phyloP scores from a whole-genome alignment of 2,329 filamentous ascomycete species.

The Diaporthe citriasiana region DNA sequence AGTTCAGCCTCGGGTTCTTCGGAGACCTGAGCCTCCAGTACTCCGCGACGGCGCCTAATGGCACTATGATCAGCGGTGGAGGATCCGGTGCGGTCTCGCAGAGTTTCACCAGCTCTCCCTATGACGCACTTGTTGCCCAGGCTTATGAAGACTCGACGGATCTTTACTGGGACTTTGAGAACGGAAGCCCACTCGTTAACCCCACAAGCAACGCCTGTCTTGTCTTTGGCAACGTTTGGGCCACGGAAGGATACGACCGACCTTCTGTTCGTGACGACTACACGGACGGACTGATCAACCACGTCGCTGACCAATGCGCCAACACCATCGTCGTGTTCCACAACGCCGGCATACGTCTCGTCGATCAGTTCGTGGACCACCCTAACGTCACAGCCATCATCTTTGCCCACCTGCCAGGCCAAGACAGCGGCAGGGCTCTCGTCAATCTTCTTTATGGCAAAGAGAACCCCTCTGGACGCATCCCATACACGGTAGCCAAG shows the following conservation, averaged over 20 bases:
- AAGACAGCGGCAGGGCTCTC: constrained; percentile 71
- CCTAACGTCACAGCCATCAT: constrained; percentile 75
- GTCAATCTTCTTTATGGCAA: constrained; percentile 71
- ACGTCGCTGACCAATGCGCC: constrained; percentile 70
- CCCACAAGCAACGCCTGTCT: constrained; percentile 73
- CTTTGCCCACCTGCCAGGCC: constrained; percentile 75
- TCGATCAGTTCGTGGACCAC: constrained; percentile 74
- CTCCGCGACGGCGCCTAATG: constrained; percentile 55
- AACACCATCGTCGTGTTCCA: constrained; percentile 77
- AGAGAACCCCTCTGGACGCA: constrained; percentile 67
- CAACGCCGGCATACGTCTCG: constrained; percentile 72
- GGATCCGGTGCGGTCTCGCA: constrained; percentile 59
- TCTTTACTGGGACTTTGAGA: constrained; percentile 72
- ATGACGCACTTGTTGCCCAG: constrained; percentile 66
- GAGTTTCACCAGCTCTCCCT: constrained; percentile 63
- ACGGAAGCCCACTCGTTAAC: constrained; percentile 62
- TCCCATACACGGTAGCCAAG: constrained; percentile 73
- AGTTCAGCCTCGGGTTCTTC: constrained; percentile 51
- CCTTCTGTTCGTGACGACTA: constrained; percentile 75
- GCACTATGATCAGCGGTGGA: constrained; percentile 60
- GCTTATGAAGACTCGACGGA: constrained; percentile 69
- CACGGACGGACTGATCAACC: constrained; percentile 69
- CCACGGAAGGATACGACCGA: constrained; percentile 79
- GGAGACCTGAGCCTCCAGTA: constrained; percentile 40
- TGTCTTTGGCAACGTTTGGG: constrained; percentile 76